These are phyloP conservation scores for Homolaphlyctis polyrhiza DNA, from an alignment of 371 early-diverging fungal genomes.

Conservation along the genomic window DNA sequence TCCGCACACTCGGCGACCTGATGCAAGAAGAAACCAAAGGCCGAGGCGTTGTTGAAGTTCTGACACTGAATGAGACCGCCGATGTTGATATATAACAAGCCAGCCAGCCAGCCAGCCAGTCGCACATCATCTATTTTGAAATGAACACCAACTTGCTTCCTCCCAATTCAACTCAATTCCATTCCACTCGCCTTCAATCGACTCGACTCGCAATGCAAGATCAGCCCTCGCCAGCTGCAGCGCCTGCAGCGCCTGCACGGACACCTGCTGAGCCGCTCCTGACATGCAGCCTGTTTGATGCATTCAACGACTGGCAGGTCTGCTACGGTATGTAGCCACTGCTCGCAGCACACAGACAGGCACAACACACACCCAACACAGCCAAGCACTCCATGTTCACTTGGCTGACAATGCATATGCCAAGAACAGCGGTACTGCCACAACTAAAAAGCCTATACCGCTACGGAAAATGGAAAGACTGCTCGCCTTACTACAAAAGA, in stretches of 20 bases:
- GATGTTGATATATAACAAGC: slow-evolving; percentile 56
- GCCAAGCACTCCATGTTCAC: neutral
- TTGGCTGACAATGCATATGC: too few species aligned
- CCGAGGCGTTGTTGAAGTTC: slow-evolving; percentile 78
- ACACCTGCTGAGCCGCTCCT: neutral
- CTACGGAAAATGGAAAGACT: slow-evolving; percentile 3
- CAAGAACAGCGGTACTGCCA: neutral
- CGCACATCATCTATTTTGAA: neutral
- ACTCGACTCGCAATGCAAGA: too few species aligned
- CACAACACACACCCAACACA: neutral
- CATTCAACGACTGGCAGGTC: neutral
- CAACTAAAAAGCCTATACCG: neutral
- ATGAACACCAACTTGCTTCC: too few species aligned
- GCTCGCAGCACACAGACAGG: neutral
- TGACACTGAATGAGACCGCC: slow-evolving; percentile 77
- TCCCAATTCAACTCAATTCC: too few species aligned
- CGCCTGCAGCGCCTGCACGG: neutral
- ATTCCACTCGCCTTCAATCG: too few species aligned
- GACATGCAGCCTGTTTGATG: neutral
- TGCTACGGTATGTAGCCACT: neutral
- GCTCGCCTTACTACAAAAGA: neutral
- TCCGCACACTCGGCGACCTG: slow-evolving; percentile 72
- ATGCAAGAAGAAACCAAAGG: slow-evolving; percentile 80
- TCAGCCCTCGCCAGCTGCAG: neutral
- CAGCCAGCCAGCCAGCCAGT: neutral